A percentile compares a stretch with the other conserved stretches of the same genome.
Conservation (phyloP, 768 basidiomycete genomes). For the Clitopilus hobsonii region DNA sequence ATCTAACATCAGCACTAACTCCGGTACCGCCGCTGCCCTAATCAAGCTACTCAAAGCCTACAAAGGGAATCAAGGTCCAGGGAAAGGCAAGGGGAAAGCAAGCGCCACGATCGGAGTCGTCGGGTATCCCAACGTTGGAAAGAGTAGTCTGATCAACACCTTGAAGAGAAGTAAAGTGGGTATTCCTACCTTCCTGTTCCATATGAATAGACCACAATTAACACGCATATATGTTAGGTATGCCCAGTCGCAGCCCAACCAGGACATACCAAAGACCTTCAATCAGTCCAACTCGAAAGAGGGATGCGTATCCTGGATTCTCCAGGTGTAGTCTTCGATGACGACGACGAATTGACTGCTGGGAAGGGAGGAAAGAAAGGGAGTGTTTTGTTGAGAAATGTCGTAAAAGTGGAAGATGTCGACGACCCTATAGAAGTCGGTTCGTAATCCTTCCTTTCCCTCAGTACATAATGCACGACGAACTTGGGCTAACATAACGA, state of each 20-base stretch:
- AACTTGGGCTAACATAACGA: background rate
- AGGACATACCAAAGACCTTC: slow-evolving; percentile 89
- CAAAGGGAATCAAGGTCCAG: slow-evolving; percentile 62
- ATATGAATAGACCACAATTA: no score
- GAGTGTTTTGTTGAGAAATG: slow-evolving; percentile 34
- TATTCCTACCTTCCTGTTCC: background rate
- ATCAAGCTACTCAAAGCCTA: slow-evolving; percentile 82
- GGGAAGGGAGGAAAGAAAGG: slow-evolving; percentile 44
- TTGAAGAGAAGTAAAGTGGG: slow-evolving; percentile 77
- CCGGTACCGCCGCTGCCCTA: slow-evolving; percentile 69
- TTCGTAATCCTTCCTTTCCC: slow-evolving; percentile 31
- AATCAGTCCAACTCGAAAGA: slow-evolving; percentile 88
- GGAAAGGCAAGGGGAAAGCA: no score
- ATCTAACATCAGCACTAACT: slow-evolving; percentile 76
- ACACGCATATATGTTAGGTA: no score
- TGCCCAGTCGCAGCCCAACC: slow-evolving; percentile 94
- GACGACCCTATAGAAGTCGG: slow-evolving; percentile 89
- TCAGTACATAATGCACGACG: background rate
- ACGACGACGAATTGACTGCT: slow-evolving; percentile 48
- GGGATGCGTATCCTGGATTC: slow-evolving; percentile 92
- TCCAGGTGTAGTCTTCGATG: slow-evolving; percentile 95
- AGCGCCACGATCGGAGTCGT: slow-evolving; percentile 87
- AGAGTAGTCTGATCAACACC: slow-evolving; percentile 91
- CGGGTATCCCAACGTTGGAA: slow-evolving; percentile 97
- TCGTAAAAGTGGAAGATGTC: slow-evolving; percentile 25